Evolutionary conservation across 306 rosid genomes (phyloP).

Genomic region (Sophora flavescens): DNA sequence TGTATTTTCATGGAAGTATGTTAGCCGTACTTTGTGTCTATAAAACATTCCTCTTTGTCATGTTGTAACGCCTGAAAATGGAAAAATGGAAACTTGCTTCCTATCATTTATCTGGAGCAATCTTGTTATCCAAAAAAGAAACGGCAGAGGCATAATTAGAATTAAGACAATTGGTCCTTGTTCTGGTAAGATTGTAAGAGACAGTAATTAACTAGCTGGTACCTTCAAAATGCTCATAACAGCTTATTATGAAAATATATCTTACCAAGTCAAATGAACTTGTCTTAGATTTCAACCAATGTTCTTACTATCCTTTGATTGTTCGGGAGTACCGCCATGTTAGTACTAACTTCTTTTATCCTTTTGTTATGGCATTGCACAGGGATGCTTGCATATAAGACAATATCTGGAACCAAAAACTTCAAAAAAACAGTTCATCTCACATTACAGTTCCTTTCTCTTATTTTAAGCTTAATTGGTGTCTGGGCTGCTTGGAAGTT

Average conservation of each 20-base stretch:
- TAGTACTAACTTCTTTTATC: constrained; percentile 30
- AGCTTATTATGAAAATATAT: constrained; percentile 8
- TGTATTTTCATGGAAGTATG: constrained; percentile 15
- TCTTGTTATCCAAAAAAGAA: constrained; percentile 15
- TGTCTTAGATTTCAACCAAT: neutral
- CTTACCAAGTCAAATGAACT: constrained; percentile 21
- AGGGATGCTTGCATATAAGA: constrained; percentile 97
- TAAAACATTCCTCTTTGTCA: neutral
- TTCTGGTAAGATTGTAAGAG: constrained; percentile 8
- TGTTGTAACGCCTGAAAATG: neutral
- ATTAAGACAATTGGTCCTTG: constrained; percentile 12
- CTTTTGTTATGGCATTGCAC: constrained; percentile 43
- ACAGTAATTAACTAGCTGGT: constrained; percentile 20
- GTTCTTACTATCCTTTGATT: neutral
- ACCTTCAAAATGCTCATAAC: constrained; percentile 9
- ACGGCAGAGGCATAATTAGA: constrained; percentile 3
- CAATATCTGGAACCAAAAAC: constrained; percentile 82
- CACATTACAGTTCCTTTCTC: constrained; percentile 69
- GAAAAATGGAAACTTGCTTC: constrained; percentile 12
- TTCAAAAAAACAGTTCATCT: constrained; percentile 81
- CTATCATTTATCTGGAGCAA: neutral
- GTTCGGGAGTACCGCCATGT: neutral
- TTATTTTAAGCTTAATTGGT: constrained; percentile 78
- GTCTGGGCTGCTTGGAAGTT: constrained; percentile 97
- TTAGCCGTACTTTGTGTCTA: neutral